Evolutionary conservation across 2,329 filamentous ascomycete species (phyloP).

Genomic region (Fusarium sp.): DNA sequence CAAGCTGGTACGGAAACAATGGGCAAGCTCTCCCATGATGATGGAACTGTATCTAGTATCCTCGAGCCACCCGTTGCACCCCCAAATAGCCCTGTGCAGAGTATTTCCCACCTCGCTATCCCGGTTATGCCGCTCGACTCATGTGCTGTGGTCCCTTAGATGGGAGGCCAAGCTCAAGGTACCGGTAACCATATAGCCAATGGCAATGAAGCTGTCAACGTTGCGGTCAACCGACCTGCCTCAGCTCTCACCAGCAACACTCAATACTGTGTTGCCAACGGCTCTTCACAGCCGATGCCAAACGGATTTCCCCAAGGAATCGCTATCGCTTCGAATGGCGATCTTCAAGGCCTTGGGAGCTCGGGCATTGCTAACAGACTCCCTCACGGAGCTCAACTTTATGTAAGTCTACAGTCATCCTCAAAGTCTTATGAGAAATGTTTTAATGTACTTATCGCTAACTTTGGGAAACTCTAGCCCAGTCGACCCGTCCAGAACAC

Average conservation of each 20-base stretch:
- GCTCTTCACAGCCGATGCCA: not conserved
- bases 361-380: conserved; percentile 12
- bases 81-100: conserved; percentile 29
- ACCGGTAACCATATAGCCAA: not conserved
- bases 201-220: not conserved
- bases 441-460: conserved; percentile 4
- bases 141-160: conserved; percentile 38
- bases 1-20: not conserved
- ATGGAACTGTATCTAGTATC: not conserved
- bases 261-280: conserved; percentile 2
- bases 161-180: conserved; percentile 36
- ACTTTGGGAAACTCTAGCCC: conserved; percentile 6
- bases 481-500: not conserved
- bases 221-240: not conserved
- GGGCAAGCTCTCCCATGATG: not conserved
- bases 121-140: not conserved
- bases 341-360: not conserved
- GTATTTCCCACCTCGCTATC: not conserved
- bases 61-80: conserved; percentile 30
- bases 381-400: conserved; percentile 18
- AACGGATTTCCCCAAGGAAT: not conserved
- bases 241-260: not conserved
- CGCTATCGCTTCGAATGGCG: not conserved
- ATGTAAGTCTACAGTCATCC: conserved; percentile 13
- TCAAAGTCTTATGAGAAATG: not conserved